A percentile compares a stretch with the other conserved stretches of the same genome.
These are phyloP conservation scores for Xylaria sp. DNA, from an alignment of 2,329 filamentous ascomycete species.

Conservation along the genomic window DNA sequence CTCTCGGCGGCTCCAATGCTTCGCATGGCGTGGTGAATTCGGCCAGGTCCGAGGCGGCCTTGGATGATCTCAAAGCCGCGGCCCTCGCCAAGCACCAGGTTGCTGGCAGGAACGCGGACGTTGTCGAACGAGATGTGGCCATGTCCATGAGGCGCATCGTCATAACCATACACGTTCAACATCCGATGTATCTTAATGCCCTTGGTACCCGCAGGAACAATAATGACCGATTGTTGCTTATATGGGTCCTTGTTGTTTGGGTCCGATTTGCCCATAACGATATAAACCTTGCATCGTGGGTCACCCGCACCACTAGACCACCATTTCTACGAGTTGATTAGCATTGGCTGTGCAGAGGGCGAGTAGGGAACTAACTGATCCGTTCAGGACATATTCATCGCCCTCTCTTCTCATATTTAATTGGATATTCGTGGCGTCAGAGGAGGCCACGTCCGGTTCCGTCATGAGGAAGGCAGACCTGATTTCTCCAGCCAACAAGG, in stretches of 20 bases:
- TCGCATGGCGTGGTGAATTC: slow-evolving; percentile 98
- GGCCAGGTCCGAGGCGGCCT: slow-evolving; percentile 91
- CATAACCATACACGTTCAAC: slow-evolving; percentile 93
- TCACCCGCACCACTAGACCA: slow-evolving; percentile 98
- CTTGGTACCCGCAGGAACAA: slow-evolving; percentile 82
- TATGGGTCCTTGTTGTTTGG: slow-evolving; percentile 80
- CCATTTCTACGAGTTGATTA: slow-evolving; percentile 78
- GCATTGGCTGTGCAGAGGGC: neutral
- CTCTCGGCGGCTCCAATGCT: slow-evolving; percentile 90
- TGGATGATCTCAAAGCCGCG: slow-evolving; percentile 99
- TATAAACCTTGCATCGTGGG: slow-evolving; percentile 89
- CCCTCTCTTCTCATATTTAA: slow-evolving; percentile 85
- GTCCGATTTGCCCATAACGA: slow-evolving; percentile 96
- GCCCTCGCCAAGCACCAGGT: slow-evolving; percentile 92
- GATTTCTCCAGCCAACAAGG: slow-evolving; percentile 85
- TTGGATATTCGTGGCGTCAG: slow-evolving; percentile 93
- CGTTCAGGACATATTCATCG: slow-evolving; percentile 90
- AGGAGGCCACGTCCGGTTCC: slow-evolving; percentile 87
- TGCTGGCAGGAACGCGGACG: slow-evolving; percentile 84
- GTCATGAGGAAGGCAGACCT: slow-evolving; percentile 95
- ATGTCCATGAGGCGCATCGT: slow-evolving; percentile 98
- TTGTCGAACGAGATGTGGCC: slow-evolving; percentile 91
- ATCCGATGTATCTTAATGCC: slow-evolving; percentile 95
- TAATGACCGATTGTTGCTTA: slow-evolving; percentile 90
- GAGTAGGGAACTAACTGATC: slow-evolving; percentile 67